These are phyloP conservation scores for Rhizopogon sp. DNA, from an alignment of 768 basidiomycete species.

Conservation along the genomic window DNA sequence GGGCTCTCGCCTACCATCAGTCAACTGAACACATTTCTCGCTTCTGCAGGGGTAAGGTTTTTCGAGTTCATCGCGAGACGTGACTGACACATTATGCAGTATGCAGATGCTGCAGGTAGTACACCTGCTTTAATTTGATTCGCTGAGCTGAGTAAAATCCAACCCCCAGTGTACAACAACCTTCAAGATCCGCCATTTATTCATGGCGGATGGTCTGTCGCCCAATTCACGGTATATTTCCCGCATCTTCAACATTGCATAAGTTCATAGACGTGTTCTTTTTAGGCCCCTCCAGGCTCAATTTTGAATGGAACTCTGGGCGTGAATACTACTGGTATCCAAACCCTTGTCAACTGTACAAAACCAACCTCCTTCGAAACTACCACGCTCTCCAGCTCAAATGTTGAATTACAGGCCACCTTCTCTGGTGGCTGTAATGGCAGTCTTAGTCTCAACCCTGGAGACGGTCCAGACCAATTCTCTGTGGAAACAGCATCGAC, in stretches of 20 bases:
- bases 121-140: neutral
- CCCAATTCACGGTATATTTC: slow-evolving; percentile 42
- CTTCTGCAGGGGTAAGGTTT: slow-evolving; percentile 50
- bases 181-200: slow-evolving; percentile 60
- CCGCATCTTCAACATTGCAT: no score
- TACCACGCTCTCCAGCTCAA: slow-evolving; percentile 11
- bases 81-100: slow-evolving; percentile 27
- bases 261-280: neutral
- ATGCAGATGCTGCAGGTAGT: slow-evolving; percentile 23
- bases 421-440: slow-evolving; percentile 45
- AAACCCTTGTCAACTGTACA: slow-evolving; percentile 43
- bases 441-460: slow-evolving; percentile 32
- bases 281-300: slow-evolving; percentile 37
- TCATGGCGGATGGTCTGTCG: slow-evolving; percentile 44
- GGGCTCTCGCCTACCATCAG: slow-evolving; percentile 41
- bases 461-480: slow-evolving; percentile 40
- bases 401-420: slow-evolving; percentile 37
- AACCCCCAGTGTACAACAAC: slow-evolving; percentile 25
- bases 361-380: slow-evolving; percentile 29
- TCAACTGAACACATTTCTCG: slow-evolving; percentile 48
- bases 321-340: slow-evolving; percentile 46
- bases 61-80: neutral
- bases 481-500: slow-evolving; percentile 38
- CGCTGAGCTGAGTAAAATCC: neutral
- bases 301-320: slow-evolving; percentile 49